Evolutionary conservation across 306 rosid genomes (phyloP).

Genomic region (Pyrus betulifolia): DNA sequence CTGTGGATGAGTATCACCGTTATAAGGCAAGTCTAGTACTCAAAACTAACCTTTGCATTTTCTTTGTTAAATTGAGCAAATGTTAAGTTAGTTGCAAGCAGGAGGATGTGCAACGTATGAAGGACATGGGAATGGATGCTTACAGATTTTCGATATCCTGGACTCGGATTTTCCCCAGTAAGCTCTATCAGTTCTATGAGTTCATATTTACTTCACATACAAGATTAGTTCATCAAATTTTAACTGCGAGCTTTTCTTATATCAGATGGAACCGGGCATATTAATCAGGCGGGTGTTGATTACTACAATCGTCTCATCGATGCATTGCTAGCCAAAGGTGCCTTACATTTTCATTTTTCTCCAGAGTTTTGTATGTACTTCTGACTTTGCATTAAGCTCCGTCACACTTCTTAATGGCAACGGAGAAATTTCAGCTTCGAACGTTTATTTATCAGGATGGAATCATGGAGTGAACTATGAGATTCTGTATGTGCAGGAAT

Average conservation of each 20-base stretch:
- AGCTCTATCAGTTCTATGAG: slow-evolving; percentile 4
- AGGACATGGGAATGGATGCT: slow-evolving; percentile 86
- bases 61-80: neutral
- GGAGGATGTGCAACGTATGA: slow-evolving; percentile 81
- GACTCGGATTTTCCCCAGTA: slow-evolving; percentile 85
- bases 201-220: neutral
- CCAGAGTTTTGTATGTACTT: neutral
- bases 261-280: slow-evolving; percentile 67
- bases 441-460: too few relatives aligned
- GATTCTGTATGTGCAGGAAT: slow-evolving; percentile 36
- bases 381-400: neutral
- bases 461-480: too few relatives aligned
- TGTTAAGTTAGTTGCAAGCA: slow-evolving; percentile 12
- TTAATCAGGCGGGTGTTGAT: slow-evolving; percentile 74
- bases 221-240: neutral
- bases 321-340: slow-evolving; percentile 75
- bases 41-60: neutral
- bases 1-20: slow-evolving; percentile 76
- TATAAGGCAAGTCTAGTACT: slow-evolving; percentile 38
- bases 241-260: neutral
- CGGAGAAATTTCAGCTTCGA: too few relatives aligned
- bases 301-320: slow-evolving; percentile 80
- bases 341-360: neutral
- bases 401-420: neutral
- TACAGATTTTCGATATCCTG: slow-evolving; percentile 90